phyloP scores from a whole-genome alignment of 352 stramenopile genomes.

The Pythium rhizo-oryzae region DNA sequence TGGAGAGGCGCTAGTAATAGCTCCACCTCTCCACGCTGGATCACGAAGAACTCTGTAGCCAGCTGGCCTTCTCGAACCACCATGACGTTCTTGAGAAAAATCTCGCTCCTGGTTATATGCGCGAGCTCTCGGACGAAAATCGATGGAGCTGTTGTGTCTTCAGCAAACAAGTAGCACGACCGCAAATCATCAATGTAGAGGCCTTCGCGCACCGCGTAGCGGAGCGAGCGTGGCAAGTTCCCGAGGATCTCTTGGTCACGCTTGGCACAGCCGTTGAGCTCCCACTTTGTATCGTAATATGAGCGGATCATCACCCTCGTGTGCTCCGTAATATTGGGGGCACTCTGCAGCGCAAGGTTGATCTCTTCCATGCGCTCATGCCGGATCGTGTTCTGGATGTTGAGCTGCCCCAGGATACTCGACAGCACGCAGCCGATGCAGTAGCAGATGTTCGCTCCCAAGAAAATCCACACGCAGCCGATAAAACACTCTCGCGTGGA shows the following conservation, averaged over 20 bases:
- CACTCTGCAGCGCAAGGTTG: slow-evolving; percentile 57
- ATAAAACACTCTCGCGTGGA: slow-evolving; percentile 58
- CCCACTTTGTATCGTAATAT: slow-evolving; percentile 79
- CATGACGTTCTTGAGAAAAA: slow-evolving; percentile 62
- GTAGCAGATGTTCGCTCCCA: slow-evolving; percentile 78
- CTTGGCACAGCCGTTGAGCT: slow-evolving; percentile 62
- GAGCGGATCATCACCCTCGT: slow-evolving; percentile 58
- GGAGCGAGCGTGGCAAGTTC: slow-evolving; percentile 54
- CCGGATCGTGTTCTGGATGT: slow-evolving; percentile 46
- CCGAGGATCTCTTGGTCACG: slow-evolving; percentile 50
- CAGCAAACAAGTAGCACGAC: slow-evolving; percentile 23
- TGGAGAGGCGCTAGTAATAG: slow-evolving; percentile 53
- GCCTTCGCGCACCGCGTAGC: slow-evolving; percentile 31
- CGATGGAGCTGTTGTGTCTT: slow-evolving; percentile 24
- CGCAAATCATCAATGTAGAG: slow-evolving; percentile 47
- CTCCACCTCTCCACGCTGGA: slow-evolving; percentile 63
- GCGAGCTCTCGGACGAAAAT: slow-evolving; percentile 27
- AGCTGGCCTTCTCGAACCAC: slow-evolving; percentile 55
- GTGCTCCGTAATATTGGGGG: slow-evolving; percentile 41
- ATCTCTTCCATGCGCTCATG: slow-evolving; percentile 61
- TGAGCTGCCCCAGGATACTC: slow-evolving; percentile 58
- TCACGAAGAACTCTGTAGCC: slow-evolving; percentile 59
- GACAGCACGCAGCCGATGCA: slow-evolving; percentile 61
- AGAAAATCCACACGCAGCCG: slow-evolving; percentile 70
- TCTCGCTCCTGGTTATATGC: slow-evolving; percentile 45